These are phyloP conservation scores for Paratinospora sagittata DNA, from an alignment of 164 flowering plant genomes.

Conservation along the genomic window DNA sequence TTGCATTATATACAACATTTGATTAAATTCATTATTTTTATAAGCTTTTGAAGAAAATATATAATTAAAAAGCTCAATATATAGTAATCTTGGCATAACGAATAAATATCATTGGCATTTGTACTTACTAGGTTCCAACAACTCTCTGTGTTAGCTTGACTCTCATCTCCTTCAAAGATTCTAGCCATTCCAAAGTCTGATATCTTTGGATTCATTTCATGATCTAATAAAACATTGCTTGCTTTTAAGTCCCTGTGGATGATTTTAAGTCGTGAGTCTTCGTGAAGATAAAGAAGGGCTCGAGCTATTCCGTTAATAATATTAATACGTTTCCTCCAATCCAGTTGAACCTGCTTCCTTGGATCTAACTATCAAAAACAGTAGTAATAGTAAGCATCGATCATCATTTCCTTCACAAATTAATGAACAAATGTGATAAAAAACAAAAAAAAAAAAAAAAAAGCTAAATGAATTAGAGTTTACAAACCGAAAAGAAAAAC, in stretches of 20 bases:
- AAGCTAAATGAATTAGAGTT: background rate
- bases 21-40: background rate
- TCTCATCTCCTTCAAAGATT: slow-evolving; percentile 19
- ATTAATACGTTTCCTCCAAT: slow-evolving; percentile 23
- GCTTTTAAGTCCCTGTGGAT: slow-evolving; percentile 32
- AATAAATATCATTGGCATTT: no score
- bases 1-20: background rate
- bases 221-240: slow-evolving; percentile 27
- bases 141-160: slow-evolving; percentile 23
- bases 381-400: no score
- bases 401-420: no score
- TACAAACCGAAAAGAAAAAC: slow-evolving; percentile 16
- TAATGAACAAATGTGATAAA: no score
- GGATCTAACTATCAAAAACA: slow-evolving; percentile 4
- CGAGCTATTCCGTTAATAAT: slow-evolving; percentile 27
- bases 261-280: slow-evolving; percentile 26
- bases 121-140: slow-evolving; percentile 29
- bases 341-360: slow-evolving; percentile 6
- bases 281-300: slow-evolving; percentile 34
- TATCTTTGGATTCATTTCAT: slow-evolving; percentile 26
- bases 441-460: no score
- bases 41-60: background rate
- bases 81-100: no score
- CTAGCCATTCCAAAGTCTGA: slow-evolving; percentile 35
- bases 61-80: no score